Conservation (phyloP, 78 protist genomes). For the Dictyostelium firmibasis region DNA sequence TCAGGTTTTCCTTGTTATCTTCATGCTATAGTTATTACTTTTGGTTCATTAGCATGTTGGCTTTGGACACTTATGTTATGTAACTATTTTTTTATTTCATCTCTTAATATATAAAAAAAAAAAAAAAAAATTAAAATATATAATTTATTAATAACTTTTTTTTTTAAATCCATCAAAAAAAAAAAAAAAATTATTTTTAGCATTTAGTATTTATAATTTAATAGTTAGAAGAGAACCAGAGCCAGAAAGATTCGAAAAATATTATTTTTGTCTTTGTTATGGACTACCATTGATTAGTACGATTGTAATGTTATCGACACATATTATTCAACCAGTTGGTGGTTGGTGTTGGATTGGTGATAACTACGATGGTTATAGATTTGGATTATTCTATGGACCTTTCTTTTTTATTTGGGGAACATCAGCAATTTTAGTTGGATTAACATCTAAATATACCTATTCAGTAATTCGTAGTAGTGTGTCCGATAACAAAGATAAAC, state of each 20-base stretch:
- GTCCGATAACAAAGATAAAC: conserved; percentile 35
- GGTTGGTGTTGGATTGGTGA: conserved; percentile 71
- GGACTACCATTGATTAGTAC: conserved; percentile 42
- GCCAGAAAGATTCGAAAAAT: conserved; percentile 49
- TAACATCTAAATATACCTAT: conserved; percentile 40
- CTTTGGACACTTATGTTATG: conserved; percentile 51
- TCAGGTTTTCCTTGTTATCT: conserved; percentile 35
- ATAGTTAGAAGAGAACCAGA: too few species aligned
- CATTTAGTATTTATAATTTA: conserved; percentile 46
- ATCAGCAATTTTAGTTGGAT: conserved; percentile 31
- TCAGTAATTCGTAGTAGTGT: conserved; percentile 30
- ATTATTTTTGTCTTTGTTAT: conserved; percentile 26
- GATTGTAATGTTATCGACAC: conserved; percentile 44
- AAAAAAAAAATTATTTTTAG: background rate
- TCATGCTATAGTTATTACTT: conserved; percentile 31
- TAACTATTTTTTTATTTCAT: background rate
- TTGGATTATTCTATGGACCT: conserved; percentile 41
- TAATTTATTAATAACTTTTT: too few species aligned
- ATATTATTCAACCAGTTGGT: conserved; percentile 28
- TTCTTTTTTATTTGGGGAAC: conserved; percentile 43
- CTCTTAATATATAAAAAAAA: background rate
- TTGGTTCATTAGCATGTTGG: conserved; percentile 62
- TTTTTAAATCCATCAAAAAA: too few species aligned
- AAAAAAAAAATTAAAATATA: too few species aligned
- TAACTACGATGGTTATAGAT: background rate